phyloP scores from a whole-genome alignment of 306 rosid genomes.

The Medicago arabica region DNA sequence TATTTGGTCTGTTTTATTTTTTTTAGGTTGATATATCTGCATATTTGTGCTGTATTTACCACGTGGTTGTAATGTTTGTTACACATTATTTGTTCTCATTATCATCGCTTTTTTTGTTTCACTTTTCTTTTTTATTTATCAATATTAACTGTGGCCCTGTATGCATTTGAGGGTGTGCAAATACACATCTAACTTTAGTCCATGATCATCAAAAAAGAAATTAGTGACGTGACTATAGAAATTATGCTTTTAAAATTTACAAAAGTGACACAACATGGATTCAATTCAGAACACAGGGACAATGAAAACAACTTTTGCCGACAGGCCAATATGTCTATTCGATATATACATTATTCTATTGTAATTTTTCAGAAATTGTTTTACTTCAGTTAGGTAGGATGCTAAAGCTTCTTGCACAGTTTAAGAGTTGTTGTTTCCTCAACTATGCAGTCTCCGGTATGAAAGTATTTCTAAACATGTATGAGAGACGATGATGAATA shows the following conservation, averaged over 20 bases:
- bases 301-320: too few relatives aligned
- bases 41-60: too few relatives aligned
- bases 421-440: neutral
- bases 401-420: too few relatives aligned
- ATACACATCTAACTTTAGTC: neutral
- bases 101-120: too few relatives aligned
- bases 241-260: neutral
- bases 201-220: neutral
- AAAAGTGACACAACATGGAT: neutral
- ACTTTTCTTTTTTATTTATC: too few relatives aligned
- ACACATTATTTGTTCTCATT: too few relatives aligned
- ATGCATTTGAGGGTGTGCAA: neutral
- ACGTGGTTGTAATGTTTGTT: too few relatives aligned
- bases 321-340: neutral
- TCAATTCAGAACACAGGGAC: neutral
- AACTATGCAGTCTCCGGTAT: neutral
- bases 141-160: too few relatives aligned
- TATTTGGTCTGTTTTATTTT: too few relatives aligned
- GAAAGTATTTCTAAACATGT: neutral
- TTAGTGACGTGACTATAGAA: neutral
- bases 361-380: neutral
- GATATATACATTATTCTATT: neutral
- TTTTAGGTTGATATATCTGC: too few relatives aligned
- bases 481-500: neutral
- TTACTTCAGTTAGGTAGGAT: too few relatives aligned